Base-by-base conservation (phyloP, 352 stramenopile species). In the Phytopythium cucurbitacearum region DNA sequence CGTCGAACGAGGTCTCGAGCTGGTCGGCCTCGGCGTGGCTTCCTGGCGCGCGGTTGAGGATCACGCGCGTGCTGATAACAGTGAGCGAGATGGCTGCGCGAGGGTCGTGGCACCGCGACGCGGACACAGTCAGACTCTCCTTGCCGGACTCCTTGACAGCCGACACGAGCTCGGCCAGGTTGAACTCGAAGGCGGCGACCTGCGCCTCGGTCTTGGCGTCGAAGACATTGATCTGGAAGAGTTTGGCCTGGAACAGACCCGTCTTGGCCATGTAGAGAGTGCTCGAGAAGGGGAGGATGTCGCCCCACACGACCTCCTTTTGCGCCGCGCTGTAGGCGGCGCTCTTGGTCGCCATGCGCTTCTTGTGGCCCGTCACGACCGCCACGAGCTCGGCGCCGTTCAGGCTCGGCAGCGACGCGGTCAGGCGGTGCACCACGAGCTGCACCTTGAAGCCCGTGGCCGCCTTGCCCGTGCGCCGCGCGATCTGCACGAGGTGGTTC, bases 211-310 rank as follows among this genome's bases (percentile, higher is more conserved):
- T 87, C 34, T 71, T 77, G 9, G 68, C 76, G 51, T 87, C 62
- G 21, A 80, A 82, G n/a, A 90, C 60, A 37, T 87, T 67, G 43
- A 90, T 73, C 47, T 77, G 64, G 51, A 87, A 90, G 34, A 78
- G 64, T 42, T 90, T 90, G 53, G 65, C 65, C 55, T 87, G 74
- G 58, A 87, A 88, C 12, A 88, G 54, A 10, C 79, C 79, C 32
- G 76, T 79, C 59, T 90, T 90, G 43, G 76, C 75, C 68, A 85
- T 74, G 56, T 87, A 90, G 28, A 90, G 73, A 34, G 79, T 88
- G 56, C 70, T 84, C 10, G 76, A 87, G 53, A 90, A 88, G 7
- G 79, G 76, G 33, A 90, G 59, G 42, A 87, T 87, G 53, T 90
- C 79, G 8, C 79, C 79, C 79, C 79, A 90, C 16, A 90, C 60